These are phyloP conservation scores for Gymnopilus junonius DNA, from an alignment of 768 basidiomycete genomes.

Conservation along the genomic window DNA sequence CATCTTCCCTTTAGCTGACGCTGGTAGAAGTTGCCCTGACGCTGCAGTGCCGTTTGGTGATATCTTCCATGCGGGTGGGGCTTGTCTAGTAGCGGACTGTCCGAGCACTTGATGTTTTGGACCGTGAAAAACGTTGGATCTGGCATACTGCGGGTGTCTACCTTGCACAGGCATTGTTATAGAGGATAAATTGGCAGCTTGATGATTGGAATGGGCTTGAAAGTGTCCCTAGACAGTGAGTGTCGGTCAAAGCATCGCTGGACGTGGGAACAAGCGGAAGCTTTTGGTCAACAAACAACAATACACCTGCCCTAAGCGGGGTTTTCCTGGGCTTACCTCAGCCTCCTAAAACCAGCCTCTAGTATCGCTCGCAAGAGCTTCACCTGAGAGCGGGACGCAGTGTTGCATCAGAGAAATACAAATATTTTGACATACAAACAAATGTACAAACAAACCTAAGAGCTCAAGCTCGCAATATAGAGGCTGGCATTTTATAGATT, in stretches of 20 bases:
- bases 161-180: slow-evolving; percentile 8
- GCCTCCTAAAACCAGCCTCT: no score
- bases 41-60: slow-evolving; percentile 27
- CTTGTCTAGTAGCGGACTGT: slow-evolving; percentile 51
- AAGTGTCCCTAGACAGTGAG: neutral
- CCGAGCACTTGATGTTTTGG: slow-evolving; percentile 63
- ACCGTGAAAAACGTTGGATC: slow-evolving; percentile 53
- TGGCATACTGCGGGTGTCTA: slow-evolving; percentile 22
- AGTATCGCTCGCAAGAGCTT: no score
- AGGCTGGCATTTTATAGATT: no score
- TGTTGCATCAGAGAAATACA: no score
- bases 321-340: no score
- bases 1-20: slow-evolving; percentile 36
- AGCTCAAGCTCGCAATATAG: no score
- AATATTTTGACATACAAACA: no score
- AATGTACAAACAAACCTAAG: no score
- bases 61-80: slow-evolving; percentile 65
- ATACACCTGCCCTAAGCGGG: no score
- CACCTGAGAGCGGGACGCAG: no score
- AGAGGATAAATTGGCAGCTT: neutral
- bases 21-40: slow-evolving; percentile 10
- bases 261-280: neutral
- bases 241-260: neutral
- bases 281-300: slow-evolving; percentile 3
- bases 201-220: neutral